A percentile compares a stretch with the other conserved stretches of the same genome.
These are phyloP conservation scores for Emericellopsis atlantica DNA, from an alignment of 2,329 filamentous ascomycete species.

Conservation along the genomic window DNA sequence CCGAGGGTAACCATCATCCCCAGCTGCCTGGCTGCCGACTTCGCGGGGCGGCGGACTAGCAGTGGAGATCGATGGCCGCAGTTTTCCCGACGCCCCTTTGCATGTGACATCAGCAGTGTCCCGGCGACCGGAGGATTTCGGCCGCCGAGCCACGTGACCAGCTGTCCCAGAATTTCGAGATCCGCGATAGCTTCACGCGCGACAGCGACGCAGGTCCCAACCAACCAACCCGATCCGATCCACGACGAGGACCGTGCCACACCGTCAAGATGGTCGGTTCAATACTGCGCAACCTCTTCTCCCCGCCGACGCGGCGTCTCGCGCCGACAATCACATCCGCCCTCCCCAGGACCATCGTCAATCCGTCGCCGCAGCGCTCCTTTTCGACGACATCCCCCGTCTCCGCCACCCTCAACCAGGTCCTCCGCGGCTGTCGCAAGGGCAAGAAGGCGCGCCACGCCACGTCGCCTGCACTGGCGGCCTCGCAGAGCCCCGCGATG, in stretches of 20 bases:
- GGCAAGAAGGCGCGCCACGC: conserved; percentile 73
- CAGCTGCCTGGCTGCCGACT: background rate
- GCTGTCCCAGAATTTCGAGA: background rate
- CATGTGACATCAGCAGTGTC: background rate
- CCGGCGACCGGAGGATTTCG: background rate
- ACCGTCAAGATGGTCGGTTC: conserved; percentile 19
- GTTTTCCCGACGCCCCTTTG: background rate
- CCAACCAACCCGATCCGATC: too few relatives aligned
- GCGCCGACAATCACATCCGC: conserved; percentile 7
- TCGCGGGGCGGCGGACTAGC: background rate
- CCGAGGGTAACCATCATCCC: conserved; percentile 10
- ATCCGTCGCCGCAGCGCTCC: conserved; percentile 20
- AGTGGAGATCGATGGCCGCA: background rate
- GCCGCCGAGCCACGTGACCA: background rate
- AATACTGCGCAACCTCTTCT: conserved; percentile 21
- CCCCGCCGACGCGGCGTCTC: conserved; percentile 14
- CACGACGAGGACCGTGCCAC: background rate
- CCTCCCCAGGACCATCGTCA: conserved; percentile 10
- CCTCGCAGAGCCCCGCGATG: conserved; percentile 60
- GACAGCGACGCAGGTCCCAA: background rate
- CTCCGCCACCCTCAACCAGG: conserved; percentile 60
- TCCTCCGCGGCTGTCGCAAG: conserved; percentile 64
- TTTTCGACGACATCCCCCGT: conserved; percentile 46
- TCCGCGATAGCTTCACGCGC: background rate
- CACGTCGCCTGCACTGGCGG: conserved; percentile 71